Evolutionary conservation across 208 protist species (phyloP), one percentile per base, ranked within the genome.

Genomic region (Porcisia deanei): DNA sequence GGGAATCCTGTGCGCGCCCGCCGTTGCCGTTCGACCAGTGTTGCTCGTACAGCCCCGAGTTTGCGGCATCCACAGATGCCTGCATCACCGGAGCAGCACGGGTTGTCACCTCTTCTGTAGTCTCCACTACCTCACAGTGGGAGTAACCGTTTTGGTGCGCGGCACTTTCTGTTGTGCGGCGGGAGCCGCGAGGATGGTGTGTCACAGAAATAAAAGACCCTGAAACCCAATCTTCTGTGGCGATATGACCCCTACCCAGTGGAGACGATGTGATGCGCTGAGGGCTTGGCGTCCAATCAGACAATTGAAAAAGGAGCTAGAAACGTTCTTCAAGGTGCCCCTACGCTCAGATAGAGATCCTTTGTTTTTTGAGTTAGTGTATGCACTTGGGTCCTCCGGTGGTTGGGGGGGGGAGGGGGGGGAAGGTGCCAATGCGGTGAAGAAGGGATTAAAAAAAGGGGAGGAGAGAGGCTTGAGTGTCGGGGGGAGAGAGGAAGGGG

Each of bases 121-220:
- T 76, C 20, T 76, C 71, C 7, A 74, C 66, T 0, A 73, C 71
- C 64, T 77, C 71, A n/a, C 67, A 41, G 25, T 61, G 69, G 16
- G 71, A 64, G 64, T 67, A 53, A 54, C 77, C 49, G 45, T 73
- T 66, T 20, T 68, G 43, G 47, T 72, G 55, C 9, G 47, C 54
- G 18, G 53, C 43, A 61, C 76, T 49, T 8, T 54, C 64, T 43
- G 69, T 75, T 18, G 76, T 70, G 61, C 61, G 68, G 37, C 69
- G 76, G 25, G 69, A 73, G 68, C 61, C 68, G 54, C 73, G 75
- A 18, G 55, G 1, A 67, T 73, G 45, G 55, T 54, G 43, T n/a
- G 54, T 57, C 1, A 63, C 2, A 65, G 8, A 22, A 41, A 66
- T 37, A 34, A 58, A 3, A 7, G 12, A 16, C 47, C 64, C 14